These are phyloP conservation scores for Hysterangium stoloniferum DNA, from an alignment of 768 basidiomycete species.

Conservation along the genomic window DNA sequence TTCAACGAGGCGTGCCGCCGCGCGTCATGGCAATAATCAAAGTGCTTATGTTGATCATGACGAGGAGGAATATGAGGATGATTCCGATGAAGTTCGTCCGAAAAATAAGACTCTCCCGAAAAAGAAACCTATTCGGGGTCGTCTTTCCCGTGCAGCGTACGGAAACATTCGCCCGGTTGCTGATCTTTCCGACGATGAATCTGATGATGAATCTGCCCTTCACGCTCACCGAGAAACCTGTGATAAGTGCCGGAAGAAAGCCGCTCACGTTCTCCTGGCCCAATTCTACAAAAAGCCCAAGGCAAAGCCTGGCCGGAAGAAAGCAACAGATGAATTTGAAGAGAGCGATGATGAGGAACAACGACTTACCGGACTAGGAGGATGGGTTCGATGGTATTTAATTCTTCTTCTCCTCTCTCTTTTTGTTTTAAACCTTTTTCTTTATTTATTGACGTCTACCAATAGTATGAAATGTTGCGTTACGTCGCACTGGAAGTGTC, in stretches of 20 bases:
- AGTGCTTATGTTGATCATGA: slow-evolving; percentile 16
- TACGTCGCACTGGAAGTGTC: slow-evolving; percentile 68
- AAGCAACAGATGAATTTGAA: slow-evolving; percentile 38
- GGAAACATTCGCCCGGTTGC: slow-evolving; percentile 37
- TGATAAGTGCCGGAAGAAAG: slow-evolving; percentile 60
- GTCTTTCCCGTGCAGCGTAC: slow-evolving; percentile 38
- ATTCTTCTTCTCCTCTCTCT: neutral
- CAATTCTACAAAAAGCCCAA: slow-evolving; percentile 26
- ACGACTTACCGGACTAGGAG: slow-evolving; percentile 46
- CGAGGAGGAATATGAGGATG: slow-evolving; percentile 16
- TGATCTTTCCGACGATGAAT: slow-evolving; percentile 38
- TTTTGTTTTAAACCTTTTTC: neutral
- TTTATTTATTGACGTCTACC: slow-evolving; percentile 13
- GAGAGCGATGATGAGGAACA: slow-evolving; percentile 48
- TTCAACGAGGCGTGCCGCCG: neutral
- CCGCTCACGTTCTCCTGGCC: slow-evolving; percentile 46
- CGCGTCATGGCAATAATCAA: neutral
- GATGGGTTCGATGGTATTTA: slow-evolving; percentile 78
- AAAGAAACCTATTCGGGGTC: slow-evolving; percentile 26
- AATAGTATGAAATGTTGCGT: slow-evolving; percentile 70
- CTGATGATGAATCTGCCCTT: slow-evolving; percentile 31
- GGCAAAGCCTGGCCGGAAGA: slow-evolving; percentile 29
- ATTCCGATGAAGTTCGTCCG: slow-evolving; percentile 12
- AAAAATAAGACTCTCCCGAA: neutral
- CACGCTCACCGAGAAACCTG: slow-evolving; percentile 56